Evolutionary conservation across 2,329 filamentous ascomycete genomes (phyloP).

Genomic region (Fusarium floridanum): DNA sequence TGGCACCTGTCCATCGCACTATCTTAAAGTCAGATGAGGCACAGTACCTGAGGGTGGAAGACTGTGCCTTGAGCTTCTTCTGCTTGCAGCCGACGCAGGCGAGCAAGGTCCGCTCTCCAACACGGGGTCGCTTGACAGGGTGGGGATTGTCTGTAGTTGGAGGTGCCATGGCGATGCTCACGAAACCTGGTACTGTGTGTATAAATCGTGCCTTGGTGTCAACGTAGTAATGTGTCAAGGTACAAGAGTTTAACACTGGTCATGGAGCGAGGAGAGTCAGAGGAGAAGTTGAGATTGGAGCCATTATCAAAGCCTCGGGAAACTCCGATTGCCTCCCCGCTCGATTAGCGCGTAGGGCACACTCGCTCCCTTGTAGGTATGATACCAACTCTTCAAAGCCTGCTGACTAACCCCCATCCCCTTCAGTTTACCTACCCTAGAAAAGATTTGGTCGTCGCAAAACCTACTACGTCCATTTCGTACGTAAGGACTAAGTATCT

Average conservation of each 20-base stretch:
- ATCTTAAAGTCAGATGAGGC: neutral
- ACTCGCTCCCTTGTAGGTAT: too few species aligned
- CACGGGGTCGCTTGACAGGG: slow-evolving; percentile 20
- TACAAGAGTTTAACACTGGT: neutral
- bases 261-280: neutral
- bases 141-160: slow-evolving; percentile 6
- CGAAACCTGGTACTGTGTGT: neutral
- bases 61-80: slow-evolving; percentile 31
- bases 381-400: too few species aligned
- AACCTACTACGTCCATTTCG: too few species aligned
- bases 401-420: too few species aligned
- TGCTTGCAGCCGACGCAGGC: slow-evolving; percentile 34
- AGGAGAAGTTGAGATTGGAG: neutral
- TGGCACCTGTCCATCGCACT: slow-evolving; percentile 30
- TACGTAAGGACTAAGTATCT: too few species aligned
- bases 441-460: too few species aligned
- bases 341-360: too few species aligned
- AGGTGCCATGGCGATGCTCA: neutral
- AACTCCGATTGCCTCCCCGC: neutral
- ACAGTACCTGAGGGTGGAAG: neutral
- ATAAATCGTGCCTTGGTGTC: neutral
- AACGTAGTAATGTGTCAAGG: neutral
- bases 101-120: slow-evolving; percentile 30
- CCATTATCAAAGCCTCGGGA: neutral
- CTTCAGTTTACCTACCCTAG: too few species aligned